Base-by-base conservation (phyloP, 2,329 filamentous ascomycete genomes). In the Aschersonia sp. region DNA sequence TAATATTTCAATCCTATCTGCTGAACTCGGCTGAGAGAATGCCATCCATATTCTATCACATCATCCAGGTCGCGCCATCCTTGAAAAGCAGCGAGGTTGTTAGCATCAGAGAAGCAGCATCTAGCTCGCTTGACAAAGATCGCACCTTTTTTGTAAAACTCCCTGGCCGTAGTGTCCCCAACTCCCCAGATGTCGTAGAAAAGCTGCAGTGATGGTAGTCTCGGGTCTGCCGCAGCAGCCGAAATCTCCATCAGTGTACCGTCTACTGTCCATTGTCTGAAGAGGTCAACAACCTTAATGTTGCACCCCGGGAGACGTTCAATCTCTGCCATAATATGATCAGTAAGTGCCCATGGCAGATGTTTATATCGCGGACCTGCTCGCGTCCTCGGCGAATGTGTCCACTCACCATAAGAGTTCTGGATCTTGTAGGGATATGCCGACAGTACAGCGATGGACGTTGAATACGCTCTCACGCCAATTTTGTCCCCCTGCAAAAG, bases 141-240 rank as follows among this genome's bases (percentile, higher is more conserved):
- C 57, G 43, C 47, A 61, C 66, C 77, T 52, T 78, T 80, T 12
- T 78, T 74, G 61, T 89, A 92, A 56, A 95, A 95, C 1, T 89
- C 78, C 12, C 82, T 73, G 0, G 91, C 89, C 0, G 84, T 92
- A 9, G 78, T 80, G 2, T 84, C 82, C 0, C 85, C 91, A 0
- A 96, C 88, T n/a, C 89, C 91, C 85, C 88, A 95, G 49, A 96
- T 94, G 4, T 84, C 72, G 65, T 85, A 85, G 63, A 97, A 96
- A 0, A 74, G 61, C 43, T 77, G 71, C 3, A 96, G 65, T 1
- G 80, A 72, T 28, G 72, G 71, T 50, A 92, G 71, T 49, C 73
- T 77, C 9, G 77, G 69, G 54, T 94, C 81, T 1, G 67, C 64
- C 46, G 83, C 74, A 1, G 85, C 75, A 4, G 80, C 75, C 5